phyloP scores from a whole-genome alignment of 352 stramenopile genomes.

The Halophytophthora polymorphica region DNA sequence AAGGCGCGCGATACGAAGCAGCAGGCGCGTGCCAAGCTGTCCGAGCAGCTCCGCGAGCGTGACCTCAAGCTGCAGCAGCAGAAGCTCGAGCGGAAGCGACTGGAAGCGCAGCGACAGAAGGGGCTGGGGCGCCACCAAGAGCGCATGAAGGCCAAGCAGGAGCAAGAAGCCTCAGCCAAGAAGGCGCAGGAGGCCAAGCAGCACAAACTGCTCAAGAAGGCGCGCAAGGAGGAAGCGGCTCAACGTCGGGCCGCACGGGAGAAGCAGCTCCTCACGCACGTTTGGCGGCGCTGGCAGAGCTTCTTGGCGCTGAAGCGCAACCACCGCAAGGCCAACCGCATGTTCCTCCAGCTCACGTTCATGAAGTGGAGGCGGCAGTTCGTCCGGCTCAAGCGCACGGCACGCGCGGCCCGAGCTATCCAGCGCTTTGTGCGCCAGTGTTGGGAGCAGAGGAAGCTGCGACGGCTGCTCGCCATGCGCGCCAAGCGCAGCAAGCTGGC shows the following conservation, averaged over 20 bases:
- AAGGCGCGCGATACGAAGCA: slow-evolving; percentile 37
- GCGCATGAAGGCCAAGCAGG: slow-evolving; percentile 47
- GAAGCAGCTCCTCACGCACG: slow-evolving; percentile 16
- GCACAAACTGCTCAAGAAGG: slow-evolving; percentile 39
- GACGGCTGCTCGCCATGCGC: slow-evolving; percentile 37
- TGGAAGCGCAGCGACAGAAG: slow-evolving; percentile 49
- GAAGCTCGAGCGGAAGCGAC: slow-evolving; percentile 52
- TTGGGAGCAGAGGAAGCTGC: slow-evolving; percentile 22
- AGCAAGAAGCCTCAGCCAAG: slow-evolving; percentile 43
- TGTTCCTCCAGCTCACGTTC: slow-evolving; percentile 69
- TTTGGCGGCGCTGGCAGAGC: slow-evolving; percentile 32
- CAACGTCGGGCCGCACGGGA: slow-evolving; percentile 30
- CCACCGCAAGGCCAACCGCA: slow-evolving; percentile 37
- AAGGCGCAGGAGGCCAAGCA: slow-evolving; percentile 38
- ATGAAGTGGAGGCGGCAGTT: slow-evolving; percentile 53
- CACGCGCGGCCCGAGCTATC: slow-evolving; percentile 29
- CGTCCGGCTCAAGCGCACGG: slow-evolving; percentile 18
- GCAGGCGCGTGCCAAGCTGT: slow-evolving; percentile 44
- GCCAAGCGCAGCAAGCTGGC: slow-evolving; percentile 52
- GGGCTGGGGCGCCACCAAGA: slow-evolving; percentile 56
- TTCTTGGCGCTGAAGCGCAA: slow-evolving; percentile 38
- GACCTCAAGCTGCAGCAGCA: slow-evolving; percentile 48
- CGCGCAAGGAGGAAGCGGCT: slow-evolving; percentile 45
- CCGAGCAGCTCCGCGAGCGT: slow-evolving; percentile 46
- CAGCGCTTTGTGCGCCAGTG: slow-evolving; percentile 28